Evolutionary conservation across 2,329 filamentous ascomycete species (phyloP).

Genomic region (Penicillium fuscoglaucum): DNA sequence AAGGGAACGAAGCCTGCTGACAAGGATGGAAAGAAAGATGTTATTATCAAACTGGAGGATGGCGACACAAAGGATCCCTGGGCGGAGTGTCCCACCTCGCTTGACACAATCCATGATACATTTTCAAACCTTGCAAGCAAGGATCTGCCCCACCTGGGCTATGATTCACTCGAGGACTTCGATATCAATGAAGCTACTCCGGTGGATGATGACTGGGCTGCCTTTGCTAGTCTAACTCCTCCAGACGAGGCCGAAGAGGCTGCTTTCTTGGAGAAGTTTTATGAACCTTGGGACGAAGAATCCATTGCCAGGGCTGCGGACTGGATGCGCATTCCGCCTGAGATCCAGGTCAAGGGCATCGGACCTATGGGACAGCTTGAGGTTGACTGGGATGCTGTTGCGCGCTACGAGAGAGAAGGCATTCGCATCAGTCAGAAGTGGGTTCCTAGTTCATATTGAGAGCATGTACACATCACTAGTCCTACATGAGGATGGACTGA

Average conservation of each 20-base stretch:
- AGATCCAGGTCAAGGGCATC: conserved; percentile 11
- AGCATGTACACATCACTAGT: conserved; percentile 2
- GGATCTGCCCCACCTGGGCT: conserved; percentile 29
- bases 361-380: conserved; percentile 31
- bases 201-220: conserved; percentile 18
- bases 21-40: conserved; percentile 20
- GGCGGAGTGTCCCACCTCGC: conserved; percentile 40
- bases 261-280: conserved; percentile 9
- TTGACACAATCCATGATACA: conserved; percentile 40
- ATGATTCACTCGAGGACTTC: conserved; percentile 41
- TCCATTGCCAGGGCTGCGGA: conserved; percentile 13
- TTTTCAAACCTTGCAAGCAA: conserved; percentile 38
- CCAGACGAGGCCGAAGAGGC: conserved; percentile 26
- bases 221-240: conserved; percentile 39
- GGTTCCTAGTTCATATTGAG: neutral
- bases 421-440: conserved; percentile 30
- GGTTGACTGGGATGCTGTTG: conserved; percentile 44
- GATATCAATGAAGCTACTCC: conserved; percentile 31
- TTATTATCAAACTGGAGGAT: conserved; percentile 7
- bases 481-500: conserved; percentile 3
- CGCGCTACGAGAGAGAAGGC: conserved; percentile 31
- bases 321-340: conserved; percentile 17
- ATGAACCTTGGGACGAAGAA: conserved; percentile 19
- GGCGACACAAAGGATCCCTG: conserved; percentile 35
- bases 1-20: conserved; percentile 30